A percentile compares a stretch with the other conserved stretches of the same genome.
Evolutionary conservation across 192 early-diverging fungal genomes (phyloP).

Genomic region (Jimgerdemannia flammicorona): DNA sequence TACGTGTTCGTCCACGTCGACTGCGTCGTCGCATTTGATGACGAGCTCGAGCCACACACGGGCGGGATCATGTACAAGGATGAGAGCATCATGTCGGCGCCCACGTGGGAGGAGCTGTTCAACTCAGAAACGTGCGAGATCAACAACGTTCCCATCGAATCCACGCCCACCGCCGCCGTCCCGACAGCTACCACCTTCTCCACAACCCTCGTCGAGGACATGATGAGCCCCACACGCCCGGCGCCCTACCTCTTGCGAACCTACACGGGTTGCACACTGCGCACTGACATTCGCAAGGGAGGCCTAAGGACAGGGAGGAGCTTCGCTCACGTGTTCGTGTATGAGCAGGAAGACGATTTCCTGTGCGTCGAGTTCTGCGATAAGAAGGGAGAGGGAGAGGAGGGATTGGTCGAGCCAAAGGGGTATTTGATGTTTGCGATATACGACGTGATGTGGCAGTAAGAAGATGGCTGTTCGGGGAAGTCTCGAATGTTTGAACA

Average conservation of each 20-base stretch:
- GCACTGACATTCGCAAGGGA: slow-evolving; percentile 13
- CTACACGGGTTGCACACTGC: slow-evolving; percentile 8
- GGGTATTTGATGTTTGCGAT: not conserved
- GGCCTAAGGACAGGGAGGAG: slow-evolving; percentile 14
- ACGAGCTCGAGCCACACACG: slow-evolving; percentile 15
- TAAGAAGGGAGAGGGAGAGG: not conserved
- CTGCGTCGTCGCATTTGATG: slow-evolving; percentile 14
- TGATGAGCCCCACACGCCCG: slow-evolving; percentile 4
- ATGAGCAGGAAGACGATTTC: slow-evolving; percentile 19
- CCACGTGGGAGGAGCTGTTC: slow-evolving; percentile 5
- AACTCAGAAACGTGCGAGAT: slow-evolving; percentile 6
- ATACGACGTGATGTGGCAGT: not conserved
- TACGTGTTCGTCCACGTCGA: slow-evolving; percentile 13
- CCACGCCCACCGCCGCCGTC: not conserved
- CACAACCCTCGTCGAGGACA: not conserved
- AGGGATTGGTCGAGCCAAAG: not conserved
- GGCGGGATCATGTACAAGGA: slow-evolving; percentile 16
- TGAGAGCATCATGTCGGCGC: slow-evolving; percentile 11
- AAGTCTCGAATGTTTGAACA: too few species aligned
- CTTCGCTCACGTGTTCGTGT: slow-evolving; percentile 22
- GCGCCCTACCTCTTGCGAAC: slow-evolving; percentile 14
- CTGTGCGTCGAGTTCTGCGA: slow-evolving; percentile 24
- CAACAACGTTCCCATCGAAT: slow-evolving; percentile 10
- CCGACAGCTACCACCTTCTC: not conserved
- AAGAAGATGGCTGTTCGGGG: not conserved